phyloP scores from a whole-genome alignment of 805 yeast genomes.

The Kuraishia piskuri region DNA sequence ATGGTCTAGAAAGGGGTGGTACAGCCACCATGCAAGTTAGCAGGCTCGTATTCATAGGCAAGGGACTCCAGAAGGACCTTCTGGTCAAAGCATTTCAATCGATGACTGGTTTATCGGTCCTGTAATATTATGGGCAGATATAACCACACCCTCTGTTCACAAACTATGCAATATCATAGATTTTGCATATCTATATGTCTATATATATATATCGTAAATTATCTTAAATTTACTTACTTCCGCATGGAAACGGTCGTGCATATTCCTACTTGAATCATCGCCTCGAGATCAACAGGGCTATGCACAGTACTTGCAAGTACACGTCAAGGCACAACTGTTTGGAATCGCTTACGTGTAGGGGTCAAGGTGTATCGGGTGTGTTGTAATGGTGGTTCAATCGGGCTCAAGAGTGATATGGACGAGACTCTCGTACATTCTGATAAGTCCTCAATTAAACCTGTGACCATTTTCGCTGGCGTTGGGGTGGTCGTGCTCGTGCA shows the following conservation, averaged over 20 bases:
- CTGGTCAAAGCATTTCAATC: constrained; percentile 3
- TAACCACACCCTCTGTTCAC: no score
- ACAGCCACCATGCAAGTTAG: constrained; percentile 8
- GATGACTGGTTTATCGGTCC: neutral
- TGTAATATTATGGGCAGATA: no score
- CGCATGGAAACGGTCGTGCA: neutral
- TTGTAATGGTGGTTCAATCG: neutral
- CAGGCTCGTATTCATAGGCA: constrained; percentile 24
- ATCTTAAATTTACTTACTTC: neutral
- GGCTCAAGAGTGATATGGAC: neutral
- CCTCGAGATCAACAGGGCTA: neutral
- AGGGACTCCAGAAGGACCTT: constrained; percentile 9
- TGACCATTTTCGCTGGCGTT: no score
- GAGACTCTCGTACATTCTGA: neutral
- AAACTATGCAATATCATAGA: no score
- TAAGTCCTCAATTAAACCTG: no score
- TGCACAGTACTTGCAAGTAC: neutral
- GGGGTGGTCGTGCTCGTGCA: neutral
- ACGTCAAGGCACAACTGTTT: neutral
- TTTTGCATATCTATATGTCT: neutral
- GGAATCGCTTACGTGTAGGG: neutral
- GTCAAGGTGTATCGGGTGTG: neutral
- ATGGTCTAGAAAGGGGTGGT: constrained; percentile 16
- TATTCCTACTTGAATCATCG: neutral
- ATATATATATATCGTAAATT: neutral